These are phyloP conservation scores for Penicillium digitatum DNA, from an alignment of 2,329 filamentous ascomycete genomes.

Conservation along the genomic window DNA sequence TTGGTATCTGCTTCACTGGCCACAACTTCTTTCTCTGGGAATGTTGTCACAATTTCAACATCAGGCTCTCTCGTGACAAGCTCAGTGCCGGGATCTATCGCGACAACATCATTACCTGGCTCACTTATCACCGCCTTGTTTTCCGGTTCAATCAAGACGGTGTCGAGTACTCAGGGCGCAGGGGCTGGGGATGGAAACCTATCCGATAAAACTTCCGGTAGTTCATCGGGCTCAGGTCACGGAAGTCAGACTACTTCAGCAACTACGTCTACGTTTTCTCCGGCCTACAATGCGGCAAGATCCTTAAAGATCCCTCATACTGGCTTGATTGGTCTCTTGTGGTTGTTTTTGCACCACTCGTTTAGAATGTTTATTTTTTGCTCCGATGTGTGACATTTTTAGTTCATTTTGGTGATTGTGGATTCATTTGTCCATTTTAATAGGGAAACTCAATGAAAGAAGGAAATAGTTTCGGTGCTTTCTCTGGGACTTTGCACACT, in stretches of 20 bases:
- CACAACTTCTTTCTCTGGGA: neutral
- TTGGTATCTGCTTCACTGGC: neutral
- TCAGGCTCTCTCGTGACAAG: neutral
- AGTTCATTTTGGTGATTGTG: neutral
- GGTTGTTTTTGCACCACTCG: conserved; percentile 1
- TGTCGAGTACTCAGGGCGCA: neutral
- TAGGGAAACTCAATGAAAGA: neutral
- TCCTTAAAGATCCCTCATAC: neutral
- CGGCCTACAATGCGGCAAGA: neutral
- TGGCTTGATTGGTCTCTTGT: conserved; percentile 2
- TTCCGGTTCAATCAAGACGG: neutral
- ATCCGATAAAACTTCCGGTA: neutral
- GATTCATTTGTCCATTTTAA: neutral
- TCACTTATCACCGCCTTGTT: neutral
- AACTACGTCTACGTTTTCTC: neutral
- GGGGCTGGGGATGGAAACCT: neutral
- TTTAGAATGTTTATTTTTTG: neutral
- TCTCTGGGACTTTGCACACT: neutral
- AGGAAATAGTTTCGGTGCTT: neutral
- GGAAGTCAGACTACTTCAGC: neutral
- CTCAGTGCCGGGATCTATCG: neutral
- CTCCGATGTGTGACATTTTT: neutral
- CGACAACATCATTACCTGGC: neutral
- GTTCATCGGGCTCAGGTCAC: neutral
- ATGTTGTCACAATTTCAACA: neutral